Conservation (phyloP, 768 basidiomycete species). For the Suillus sp. region DNA sequence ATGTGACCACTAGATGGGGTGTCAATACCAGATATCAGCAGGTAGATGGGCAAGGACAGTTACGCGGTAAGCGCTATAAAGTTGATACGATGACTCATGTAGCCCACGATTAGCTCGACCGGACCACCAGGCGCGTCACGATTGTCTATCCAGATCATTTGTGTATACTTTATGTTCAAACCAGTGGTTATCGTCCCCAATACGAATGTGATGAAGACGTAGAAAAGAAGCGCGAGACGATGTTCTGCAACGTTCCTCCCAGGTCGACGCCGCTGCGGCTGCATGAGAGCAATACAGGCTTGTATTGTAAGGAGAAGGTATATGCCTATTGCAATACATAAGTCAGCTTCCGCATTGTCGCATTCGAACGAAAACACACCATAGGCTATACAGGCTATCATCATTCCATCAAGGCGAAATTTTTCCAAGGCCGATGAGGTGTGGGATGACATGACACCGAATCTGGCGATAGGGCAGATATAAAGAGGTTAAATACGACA, state of each 20-base stretch:
- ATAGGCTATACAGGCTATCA: not conserved
- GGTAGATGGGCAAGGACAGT: constrained; percentile 3
- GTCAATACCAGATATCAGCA: not conserved
- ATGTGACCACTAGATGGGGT: constrained; percentile 24
- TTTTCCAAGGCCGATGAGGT: not conserved
- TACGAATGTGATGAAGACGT: constrained; percentile 29
- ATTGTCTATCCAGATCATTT: constrained; percentile 37
- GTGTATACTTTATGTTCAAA: constrained; percentile 28
- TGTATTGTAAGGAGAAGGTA: constrained; percentile 24
- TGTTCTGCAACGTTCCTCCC: constrained; percentile 5
- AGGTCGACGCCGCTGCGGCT: constrained; percentile 2
- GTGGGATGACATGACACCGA: not conserved
- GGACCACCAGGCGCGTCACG: constrained; percentile 20
- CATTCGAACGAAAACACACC: not conserved
- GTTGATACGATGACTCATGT: constrained; percentile 23
- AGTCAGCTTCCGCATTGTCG: not conserved
- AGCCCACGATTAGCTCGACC: constrained; percentile 19
- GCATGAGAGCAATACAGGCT: constrained; percentile 13
- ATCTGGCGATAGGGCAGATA: not conserved
- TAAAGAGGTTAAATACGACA: no score
- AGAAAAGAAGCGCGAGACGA: constrained; percentile 19
- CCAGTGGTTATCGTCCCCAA: constrained; percentile 31
- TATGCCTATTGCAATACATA: constrained; percentile 17
- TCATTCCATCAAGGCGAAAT: not conserved
- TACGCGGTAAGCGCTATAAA: constrained; percentile 23